phyloP scores from a whole-genome alignment of 495 filamentous ascomycete genomes.

The Amniculicola lignicola region DNA sequence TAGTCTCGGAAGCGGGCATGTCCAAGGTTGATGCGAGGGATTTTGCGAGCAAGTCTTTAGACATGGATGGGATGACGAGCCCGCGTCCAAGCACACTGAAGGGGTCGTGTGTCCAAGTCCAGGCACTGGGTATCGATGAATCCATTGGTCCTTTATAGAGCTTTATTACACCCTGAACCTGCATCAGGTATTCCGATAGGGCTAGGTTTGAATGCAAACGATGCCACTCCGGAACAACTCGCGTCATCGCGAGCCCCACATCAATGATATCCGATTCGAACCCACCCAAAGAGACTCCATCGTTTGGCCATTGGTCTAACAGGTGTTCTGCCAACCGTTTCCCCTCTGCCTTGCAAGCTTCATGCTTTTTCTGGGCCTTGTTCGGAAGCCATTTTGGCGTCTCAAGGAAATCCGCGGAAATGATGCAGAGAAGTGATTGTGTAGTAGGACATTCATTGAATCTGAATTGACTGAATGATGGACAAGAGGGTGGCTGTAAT shows the following conservation, averaged over 20 bases:
- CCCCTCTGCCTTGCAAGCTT: background rate
- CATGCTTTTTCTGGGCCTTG: background rate
- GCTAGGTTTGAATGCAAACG: conserved; percentile 44
- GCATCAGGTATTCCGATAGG: background rate
- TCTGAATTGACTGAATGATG: conserved; percentile 37
- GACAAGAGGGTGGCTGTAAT: conserved; percentile 36
- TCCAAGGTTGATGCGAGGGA: too few relatives aligned
- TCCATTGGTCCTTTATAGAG: background rate
- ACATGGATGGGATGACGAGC: too few relatives aligned
- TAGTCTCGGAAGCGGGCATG: too few relatives aligned
- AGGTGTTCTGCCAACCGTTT: background rate
- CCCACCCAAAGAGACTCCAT: background rate
- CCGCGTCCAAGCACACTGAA: too few relatives aligned
- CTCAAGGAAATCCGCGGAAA: background rate
- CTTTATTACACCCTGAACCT: background rate
- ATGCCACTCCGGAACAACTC: conserved; percentile 49
- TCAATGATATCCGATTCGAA: conserved; percentile 7
- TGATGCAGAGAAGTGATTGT: background rate
- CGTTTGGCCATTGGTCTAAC: conserved; percentile 13
- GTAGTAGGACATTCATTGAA: conserved; percentile 18
- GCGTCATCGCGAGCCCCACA: conserved; percentile 36
- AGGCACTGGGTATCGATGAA: too few relatives aligned
- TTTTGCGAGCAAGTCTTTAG: too few relatives aligned
- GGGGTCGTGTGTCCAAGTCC: too few relatives aligned
- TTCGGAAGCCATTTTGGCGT: too few relatives aligned